A percentile compares a stretch with the other conserved stretches of the same genome.
Conservation (phyloP, 139 green algal genomes). For the Chlorella vulgaris region DNA sequence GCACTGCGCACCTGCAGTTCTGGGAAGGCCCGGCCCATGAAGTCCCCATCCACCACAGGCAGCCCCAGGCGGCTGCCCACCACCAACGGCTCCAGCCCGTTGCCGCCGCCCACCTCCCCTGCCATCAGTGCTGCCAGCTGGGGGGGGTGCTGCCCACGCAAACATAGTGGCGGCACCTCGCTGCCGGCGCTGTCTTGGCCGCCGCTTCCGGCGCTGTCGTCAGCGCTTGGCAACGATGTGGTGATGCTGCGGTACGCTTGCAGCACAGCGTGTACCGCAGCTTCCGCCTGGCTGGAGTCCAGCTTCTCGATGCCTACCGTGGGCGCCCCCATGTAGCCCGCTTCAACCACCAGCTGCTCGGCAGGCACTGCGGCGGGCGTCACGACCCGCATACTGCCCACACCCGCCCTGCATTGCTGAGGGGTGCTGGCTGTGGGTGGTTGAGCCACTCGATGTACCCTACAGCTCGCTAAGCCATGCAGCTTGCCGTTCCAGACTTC, state of each 20-base stretch:
- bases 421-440: too few species aligned
- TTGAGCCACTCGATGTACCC: too few species aligned
- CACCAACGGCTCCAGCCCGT: conserved; percentile 50
- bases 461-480: too few species aligned
- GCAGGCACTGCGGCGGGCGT: conserved; percentile 20
- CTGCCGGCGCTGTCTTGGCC: neutral
- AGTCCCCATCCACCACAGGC: conserved; percentile 55
- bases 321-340: conserved; percentile 54
- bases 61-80: conserved; percentile 37
- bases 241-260: neutral
- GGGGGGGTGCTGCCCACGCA: neutral
- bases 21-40: conserved; percentile 59
- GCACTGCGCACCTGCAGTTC: conserved; percentile 47
- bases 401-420: neutral
- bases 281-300: conserved; percentile 37
- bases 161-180: neutral
- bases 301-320: conserved; percentile 60
- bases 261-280: conserved; percentile 18
- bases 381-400: conserved; percentile 33
- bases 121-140: conserved; percentile 40
- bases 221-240: neutral
- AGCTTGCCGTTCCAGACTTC: neutral
- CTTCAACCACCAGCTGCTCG: conserved; percentile 39
- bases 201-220: neutral
- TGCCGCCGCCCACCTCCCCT: conserved; percentile 57